Evolutionary conservation across 257 asterid genomes (phyloP), one percentile per base, ranked within the genome.

Genomic region (Salvia splendens): DNA sequence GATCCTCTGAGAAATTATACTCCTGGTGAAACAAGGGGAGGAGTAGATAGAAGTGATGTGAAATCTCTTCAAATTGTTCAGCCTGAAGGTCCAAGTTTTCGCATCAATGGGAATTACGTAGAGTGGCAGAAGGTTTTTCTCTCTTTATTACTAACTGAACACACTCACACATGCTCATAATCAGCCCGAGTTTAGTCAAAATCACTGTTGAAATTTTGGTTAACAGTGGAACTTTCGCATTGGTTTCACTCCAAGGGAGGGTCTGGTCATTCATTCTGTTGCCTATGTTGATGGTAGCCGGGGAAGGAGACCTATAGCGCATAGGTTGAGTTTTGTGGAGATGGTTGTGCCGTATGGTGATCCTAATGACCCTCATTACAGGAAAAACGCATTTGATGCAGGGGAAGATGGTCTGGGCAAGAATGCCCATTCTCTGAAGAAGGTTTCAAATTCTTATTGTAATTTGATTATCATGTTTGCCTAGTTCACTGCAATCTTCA

Each of bases 321-420:
- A 88, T 78, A 79, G 97, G 85, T 81, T 94, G 83, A 90, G 98
- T 77, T 93, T 93, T 80, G 98, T 86, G 80, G 98, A 93, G 83
- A 90, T 93, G 98, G 98, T 93, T 75, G 98, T 93, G 57, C 98
- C 98, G 47, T 93, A 93, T 72, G 98, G 98, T 24, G 98, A 94
- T 79, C 99, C 99, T 32, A 93, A 93, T 79, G 97, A 90, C 24
- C 97, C 99, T 65, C 99, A 94, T 73, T 90, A 94, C 80, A 79
- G 99, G 62, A 94, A 94, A 72, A 94, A 90, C 69, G 99, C 99
- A 48, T 94, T 94, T 81, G 99, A 94, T 85, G 99, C 96, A 5
- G 99, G 99, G 74, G 99, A 94, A 82, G 99, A 94, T 87, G 99
- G 99, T 43, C 85, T 94, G 12, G 99, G 99, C 65, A 89, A 82